Evolutionary conservation across 2,329 filamentous ascomycete species (phyloP).

Genomic region (Clarireedia homoeocarpa): DNA sequence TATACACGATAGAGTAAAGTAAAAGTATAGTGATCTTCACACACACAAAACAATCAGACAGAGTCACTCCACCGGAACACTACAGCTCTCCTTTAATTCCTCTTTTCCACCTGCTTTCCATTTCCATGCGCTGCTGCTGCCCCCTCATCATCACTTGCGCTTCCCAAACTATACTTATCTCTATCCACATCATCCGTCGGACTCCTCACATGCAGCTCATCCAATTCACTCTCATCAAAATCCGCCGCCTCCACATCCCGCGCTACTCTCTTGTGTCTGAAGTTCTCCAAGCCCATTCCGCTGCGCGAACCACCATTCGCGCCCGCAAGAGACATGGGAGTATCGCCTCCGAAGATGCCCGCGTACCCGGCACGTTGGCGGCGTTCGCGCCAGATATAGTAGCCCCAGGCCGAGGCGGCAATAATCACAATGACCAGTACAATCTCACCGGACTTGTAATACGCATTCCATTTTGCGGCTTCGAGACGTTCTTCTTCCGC

Average conservation of each 20-base stretch:
- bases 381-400: conserved; percentile 56
- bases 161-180: conserved; percentile 49
- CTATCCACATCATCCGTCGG: conserved; percentile 31
- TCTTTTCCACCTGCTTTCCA: conserved; percentile 11
- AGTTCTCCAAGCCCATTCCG: conserved; percentile 37
- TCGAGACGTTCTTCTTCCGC: conserved; percentile 55
- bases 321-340: conserved; percentile 25
- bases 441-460: conserved; percentile 63
- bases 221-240: conserved; percentile 59
- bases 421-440: conserved; percentile 60
- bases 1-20: neutral
- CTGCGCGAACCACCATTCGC: conserved; percentile 20
- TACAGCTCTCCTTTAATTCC: conserved; percentile 11
- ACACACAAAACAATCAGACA: too few relatives aligned
- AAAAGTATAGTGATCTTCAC: neutral
- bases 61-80: neutral
- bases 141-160: conserved; percentile 46
- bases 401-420: conserved; percentile 53
- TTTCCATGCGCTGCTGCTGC: conserved; percentile 19
- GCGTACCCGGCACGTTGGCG: conserved; percentile 48
- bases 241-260: conserved; percentile 55
- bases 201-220: conserved; percentile 43
- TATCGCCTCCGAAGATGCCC: conserved; percentile 29
- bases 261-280: conserved; percentile 38
- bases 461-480: conserved; percentile 61